Base-by-base conservation (phyloP, 768 basidiomycete species). In the Mycena latifolia region DNA sequence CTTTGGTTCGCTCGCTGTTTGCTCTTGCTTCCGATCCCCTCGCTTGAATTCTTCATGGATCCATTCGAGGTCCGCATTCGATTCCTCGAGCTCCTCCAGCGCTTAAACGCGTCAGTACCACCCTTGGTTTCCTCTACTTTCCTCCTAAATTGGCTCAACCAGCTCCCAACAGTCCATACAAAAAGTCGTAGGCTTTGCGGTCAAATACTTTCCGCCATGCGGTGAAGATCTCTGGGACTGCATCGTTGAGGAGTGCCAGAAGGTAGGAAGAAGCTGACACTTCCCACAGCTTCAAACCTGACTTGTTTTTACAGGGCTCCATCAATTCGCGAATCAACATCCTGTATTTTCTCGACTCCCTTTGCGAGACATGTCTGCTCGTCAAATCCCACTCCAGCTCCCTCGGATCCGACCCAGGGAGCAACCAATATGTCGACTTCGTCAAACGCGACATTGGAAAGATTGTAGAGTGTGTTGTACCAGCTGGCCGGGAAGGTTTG, bases 201-300 rank as follows among this genome's bases (percentile, higher is more conserved):
- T 55, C 67, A 70, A 70, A 63, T 63, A 56, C 33, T 70, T 66
- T 57, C 65, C 69, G 11, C 86, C 86, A 61, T 96, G 94, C 61
- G 95, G 93, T 8, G 95, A 97, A 72, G 95, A 98, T 76, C 77
- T 97, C 14, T 97, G 95, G 96, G 95, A 96, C 71, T 96, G 95
- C 71, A 86, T 97, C 41, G 78, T 95, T 27, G 95, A 97, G 74
- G 94, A 96, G 79, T 94, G 91, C 69, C 89, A 92, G 75, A 96
- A 95, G 85, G 95, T 92, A 25, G 14, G 28, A 14, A 18, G 5
- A 20, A 12, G 77, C 64, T 50, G 25, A 20, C 47, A 10, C 31
- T 60, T 3, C 22, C 25, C 45, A 8, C n/a, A 20, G 20, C n/a
- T 25, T 46, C 45, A 14, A 25, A 25, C 11, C 45, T 25, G 10